These are phyloP conservation scores for Triticum turgidum DNA, from an alignment of 176 grass and related monocot species.

Conservation along the genomic window DNA sequence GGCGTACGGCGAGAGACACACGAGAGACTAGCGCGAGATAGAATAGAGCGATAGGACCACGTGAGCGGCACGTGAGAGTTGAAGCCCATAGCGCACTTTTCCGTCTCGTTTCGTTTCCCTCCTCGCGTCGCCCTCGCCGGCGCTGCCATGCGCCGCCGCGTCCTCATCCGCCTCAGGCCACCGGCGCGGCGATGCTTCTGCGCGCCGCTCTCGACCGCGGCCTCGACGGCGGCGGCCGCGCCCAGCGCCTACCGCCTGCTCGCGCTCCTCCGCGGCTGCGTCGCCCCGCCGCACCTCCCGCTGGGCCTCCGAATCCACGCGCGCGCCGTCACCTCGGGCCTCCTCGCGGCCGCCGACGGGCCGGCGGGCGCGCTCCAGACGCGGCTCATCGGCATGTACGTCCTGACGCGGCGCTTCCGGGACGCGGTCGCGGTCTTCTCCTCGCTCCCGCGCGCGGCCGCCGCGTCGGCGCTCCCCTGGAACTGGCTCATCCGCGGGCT, in stretches of 20 bases:
- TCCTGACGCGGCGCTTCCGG: constrained; percentile 61
- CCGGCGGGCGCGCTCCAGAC: constrained; percentile 24
- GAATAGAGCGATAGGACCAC: constrained; percentile 23
- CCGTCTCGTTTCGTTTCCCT: neutral
- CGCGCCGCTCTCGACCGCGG: neutral
- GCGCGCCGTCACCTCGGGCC: constrained; percentile 47
- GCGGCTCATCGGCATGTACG: constrained; percentile 68
- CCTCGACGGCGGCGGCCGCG: neutral
- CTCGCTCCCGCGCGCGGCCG: constrained; percentile 34
- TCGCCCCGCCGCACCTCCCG: constrained; percentile 42
- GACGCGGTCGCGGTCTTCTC: constrained; percentile 68
- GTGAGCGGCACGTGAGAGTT: constrained; percentile 29
- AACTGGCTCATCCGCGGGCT: constrained; percentile 90
- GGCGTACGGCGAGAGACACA: constrained; percentile 15
- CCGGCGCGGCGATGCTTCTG: neutral
- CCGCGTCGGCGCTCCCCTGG: constrained; percentile 58
- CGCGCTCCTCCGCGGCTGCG: constrained; percentile 51
- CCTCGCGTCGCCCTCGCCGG: neutral
- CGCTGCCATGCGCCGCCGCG: constrained; percentile 26
- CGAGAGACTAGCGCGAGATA: neutral
- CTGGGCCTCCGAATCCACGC: constrained; percentile 67
- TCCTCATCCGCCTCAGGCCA: neutral
- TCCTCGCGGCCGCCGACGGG: neutral
- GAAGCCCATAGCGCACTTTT: neutral
- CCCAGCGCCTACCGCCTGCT: constrained; percentile 29